Conservation (phyloP, 768 basidiomycete species). For the Postia placenta region DNA sequence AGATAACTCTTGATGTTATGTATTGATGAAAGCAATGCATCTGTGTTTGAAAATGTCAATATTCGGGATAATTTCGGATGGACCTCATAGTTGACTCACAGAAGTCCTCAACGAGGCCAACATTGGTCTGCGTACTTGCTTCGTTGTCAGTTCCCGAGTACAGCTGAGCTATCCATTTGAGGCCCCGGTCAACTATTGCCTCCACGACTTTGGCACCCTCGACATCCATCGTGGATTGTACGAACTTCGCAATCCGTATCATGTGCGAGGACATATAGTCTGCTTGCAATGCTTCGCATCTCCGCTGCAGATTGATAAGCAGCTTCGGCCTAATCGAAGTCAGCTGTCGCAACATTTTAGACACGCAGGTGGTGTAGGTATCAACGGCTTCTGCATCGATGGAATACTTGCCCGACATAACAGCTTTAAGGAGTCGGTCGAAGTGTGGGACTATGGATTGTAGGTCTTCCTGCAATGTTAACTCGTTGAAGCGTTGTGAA, state of each 20-base stretch:
- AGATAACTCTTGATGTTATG: constrained; percentile 44
- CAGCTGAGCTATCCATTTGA: constrained; percentile 15
- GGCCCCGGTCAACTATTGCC: constrained; percentile 11
- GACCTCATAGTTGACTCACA: not conserved
- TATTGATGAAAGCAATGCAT: not conserved
- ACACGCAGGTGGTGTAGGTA: constrained; percentile 3
- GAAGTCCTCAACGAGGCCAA: not conserved
- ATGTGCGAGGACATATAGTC: constrained; percentile 3
- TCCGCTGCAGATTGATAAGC: not conserved
- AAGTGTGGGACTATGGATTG: constrained; percentile 14
- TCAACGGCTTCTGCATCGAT: constrained; percentile 1
- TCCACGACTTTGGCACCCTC: not conserved
- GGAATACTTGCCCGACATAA: constrained; percentile 2
- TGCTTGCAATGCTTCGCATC: not conserved
- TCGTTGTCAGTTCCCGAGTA: not conserved
- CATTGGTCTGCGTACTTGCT: not conserved
- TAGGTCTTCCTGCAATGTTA: not conserved
- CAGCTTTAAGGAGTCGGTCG: constrained; percentile 9
- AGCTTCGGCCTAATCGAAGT: constrained; percentile 3
- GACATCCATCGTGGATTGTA: not conserved
- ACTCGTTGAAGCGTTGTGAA: not conserved
- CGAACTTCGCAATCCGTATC: not conserved
- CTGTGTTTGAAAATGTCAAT: not conserved
- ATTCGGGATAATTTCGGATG: too few species aligned
- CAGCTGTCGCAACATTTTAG: not conserved